Evolutionary conservation across 148 eudicot species (phyloP).

Genomic region (Drosera capensis): DNA sequence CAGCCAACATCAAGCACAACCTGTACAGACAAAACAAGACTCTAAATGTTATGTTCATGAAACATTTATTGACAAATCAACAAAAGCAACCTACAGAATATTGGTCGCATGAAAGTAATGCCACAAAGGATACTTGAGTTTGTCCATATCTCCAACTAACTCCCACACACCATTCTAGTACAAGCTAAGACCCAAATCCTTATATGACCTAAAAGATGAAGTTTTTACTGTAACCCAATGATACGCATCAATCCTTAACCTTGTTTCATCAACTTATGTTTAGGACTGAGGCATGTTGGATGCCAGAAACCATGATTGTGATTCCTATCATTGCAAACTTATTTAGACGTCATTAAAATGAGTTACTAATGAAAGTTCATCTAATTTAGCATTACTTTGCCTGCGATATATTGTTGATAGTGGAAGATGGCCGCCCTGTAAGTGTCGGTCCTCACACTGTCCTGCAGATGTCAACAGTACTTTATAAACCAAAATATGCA

Average conservation of each 20-base stretch:
- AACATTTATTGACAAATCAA: not conserved
- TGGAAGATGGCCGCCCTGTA: constrained; percentile 81
- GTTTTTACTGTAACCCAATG: too few species aligned
- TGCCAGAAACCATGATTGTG: not conserved
- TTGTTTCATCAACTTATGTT: not conserved
- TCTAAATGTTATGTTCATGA: not conserved
- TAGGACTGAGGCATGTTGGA: not conserved
- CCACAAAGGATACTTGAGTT: too few species aligned
- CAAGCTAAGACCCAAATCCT: too few species aligned
- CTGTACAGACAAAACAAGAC: constrained; percentile 22
- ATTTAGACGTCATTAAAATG: not conserved
- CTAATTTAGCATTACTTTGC: constrained; percentile 48
- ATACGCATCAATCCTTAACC: too few species aligned
- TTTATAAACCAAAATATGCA: constrained; percentile 4
- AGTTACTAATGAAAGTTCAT: not conserved
- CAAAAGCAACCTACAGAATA: not conserved
- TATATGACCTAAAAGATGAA: too few species aligned
- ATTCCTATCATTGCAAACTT: not conserved
- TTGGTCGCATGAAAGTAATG: not conserved
- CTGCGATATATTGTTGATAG: constrained; percentile 53
- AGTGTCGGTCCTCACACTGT: constrained; percentile 83
- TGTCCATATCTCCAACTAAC: too few species aligned
- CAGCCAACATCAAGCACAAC: constrained; percentile 98
- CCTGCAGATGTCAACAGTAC: constrained; percentile 33
- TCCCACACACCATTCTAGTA: too few species aligned